Base-by-base conservation (phyloP, 257 asterid genomes). In the Fraxinus pennsylvanica region DNA sequence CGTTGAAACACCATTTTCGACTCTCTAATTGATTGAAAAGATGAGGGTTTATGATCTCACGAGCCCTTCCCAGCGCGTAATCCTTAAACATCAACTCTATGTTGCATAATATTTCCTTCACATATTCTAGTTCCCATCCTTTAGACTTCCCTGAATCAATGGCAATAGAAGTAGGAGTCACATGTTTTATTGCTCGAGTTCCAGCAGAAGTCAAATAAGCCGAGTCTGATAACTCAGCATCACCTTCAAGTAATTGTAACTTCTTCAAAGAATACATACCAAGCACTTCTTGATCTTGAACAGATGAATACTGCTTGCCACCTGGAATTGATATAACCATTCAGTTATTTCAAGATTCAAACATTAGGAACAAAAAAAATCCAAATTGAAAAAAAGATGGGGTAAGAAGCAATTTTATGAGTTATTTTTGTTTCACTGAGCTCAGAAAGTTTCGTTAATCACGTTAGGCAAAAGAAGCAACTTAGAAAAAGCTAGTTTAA, bases 141-240 rank as follows among this genome's bases (percentile, higher is more conserved):
- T 27, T 38, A 29, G 88, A 75, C 72, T 74, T 80, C 41, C 21
- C 54, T 2, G 27, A 52, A 63, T 74, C 57, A 4, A 17, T 45
- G 41, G 69, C 68, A 77, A 61, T n/a, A 43, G 75, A 52, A 36
- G 78, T 57, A n/a, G 29, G 1, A 19, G 27, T 54, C 27, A 5
- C 65, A n/a, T 54, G 65, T 6, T 54, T n/a, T 6, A 19, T 54
- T n/a, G 27, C 22, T 19, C 25, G 65, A 54, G 65, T 19, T 54
- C 65, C 65, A 54, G 65, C 65, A 54, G 65, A 86, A 72, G 81
- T 68, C 12, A 98, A 95, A 79, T 96, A 90, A 76, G 96, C 98
- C 9, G 96, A 93, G 84, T 95, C 98, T 19, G 90, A 88, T 75
- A 95, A 78, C 74, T 95, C 98, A 19, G 84, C 61, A 43, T 87